Conservation (phyloP, 139 green algal genomes). For the Chlorella sp. region DNA sequence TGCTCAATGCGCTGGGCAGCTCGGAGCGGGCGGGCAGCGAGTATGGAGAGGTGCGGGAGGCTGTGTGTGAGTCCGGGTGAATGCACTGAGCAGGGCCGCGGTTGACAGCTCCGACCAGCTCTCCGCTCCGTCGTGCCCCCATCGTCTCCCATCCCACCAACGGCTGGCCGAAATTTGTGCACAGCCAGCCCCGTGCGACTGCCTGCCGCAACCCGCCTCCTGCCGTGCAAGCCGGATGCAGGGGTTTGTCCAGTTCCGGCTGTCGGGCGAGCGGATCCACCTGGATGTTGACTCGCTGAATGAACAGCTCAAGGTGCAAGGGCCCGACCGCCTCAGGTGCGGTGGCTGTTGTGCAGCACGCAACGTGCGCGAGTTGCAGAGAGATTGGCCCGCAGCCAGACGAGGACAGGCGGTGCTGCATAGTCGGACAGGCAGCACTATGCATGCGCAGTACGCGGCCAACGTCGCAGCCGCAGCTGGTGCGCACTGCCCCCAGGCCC, state of each 20-base stretch:
- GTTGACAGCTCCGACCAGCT: too few relatives aligned
- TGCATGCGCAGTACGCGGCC: too few relatives aligned
- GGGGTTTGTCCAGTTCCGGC: slow-evolving; percentile 63
- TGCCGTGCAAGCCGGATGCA: slow-evolving; percentile 31
- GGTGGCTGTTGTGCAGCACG: not conserved
- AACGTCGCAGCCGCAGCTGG: too few relatives aligned
- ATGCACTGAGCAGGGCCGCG: too few relatives aligned
- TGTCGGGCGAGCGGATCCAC: slow-evolving; percentile 36
- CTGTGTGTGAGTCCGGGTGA: too few relatives aligned
- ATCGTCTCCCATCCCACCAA: too few relatives aligned
- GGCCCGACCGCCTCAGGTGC: slow-evolving; percentile 59
- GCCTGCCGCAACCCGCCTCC: not conserved
- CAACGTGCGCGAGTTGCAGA: not conserved
- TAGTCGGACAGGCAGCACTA: too few relatives aligned
- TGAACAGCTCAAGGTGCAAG: slow-evolving; percentile 68
- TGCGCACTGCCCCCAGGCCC: not conserved
- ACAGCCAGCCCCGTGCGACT: not conserved
- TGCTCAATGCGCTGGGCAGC: slow-evolving; percentile 22
- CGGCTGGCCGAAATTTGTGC: not conserved
- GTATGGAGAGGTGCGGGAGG: slow-evolving; percentile 47
- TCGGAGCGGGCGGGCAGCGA: slow-evolving; percentile 37
- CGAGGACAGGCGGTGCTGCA: too few relatives aligned
- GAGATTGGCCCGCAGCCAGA: too few relatives aligned
- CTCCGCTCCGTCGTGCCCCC: too few relatives aligned
- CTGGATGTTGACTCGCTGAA: slow-evolving; percentile 86